Percentiles rank a stretch among this genome's conserved stretches.
Conservation (phyloP, 2,329 filamentous ascomycete species). For the Trichoderma afroharzianum region DNA sequence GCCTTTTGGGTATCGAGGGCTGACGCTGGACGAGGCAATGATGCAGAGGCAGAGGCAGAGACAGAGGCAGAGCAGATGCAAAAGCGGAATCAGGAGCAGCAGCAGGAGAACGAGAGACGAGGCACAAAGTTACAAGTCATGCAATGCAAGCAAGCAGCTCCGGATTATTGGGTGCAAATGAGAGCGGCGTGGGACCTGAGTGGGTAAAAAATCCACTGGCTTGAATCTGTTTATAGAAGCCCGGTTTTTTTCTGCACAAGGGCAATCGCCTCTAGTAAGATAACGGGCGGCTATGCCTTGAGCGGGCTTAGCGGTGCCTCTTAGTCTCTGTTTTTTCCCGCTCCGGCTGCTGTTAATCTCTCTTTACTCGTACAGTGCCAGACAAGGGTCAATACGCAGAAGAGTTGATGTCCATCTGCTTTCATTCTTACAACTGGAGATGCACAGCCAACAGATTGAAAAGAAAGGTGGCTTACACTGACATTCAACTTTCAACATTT, state of each 20-base stretch:
- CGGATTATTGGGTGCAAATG: constrained; percentile 9
- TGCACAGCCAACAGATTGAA: not conserved
- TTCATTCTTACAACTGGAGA: too few species aligned
- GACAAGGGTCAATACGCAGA: not conserved
- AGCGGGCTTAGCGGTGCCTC: not conserved
- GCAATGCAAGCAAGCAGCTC: constrained; percentile 1
- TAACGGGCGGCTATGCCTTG: not conserved
- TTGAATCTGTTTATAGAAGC: constrained; percentile 13
- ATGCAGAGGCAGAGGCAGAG: not conserved
- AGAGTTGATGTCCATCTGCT: too few species aligned
- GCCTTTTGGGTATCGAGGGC: not conserved
- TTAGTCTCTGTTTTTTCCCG: not conserved
- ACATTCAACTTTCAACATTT: not conserved
- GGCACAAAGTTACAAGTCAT: not conserved
- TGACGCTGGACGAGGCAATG: not conserved
- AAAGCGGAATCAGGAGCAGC: not conserved
- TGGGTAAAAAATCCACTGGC: not conserved
- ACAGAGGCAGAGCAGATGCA: not conserved
- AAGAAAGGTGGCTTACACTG: not conserved
- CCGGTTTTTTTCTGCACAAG: not conserved
- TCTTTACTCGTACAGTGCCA: not conserved
- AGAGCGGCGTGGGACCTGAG: constrained; percentile 6
- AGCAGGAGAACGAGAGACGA: not conserved
- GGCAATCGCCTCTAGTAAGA: not conserved
- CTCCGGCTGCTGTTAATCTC: constrained; percentile 2